These are phyloP conservation scores for Westerdykella aurantiaca DNA, from an alignment of 2,329 filamentous ascomycete genomes.

Conservation along the genomic window DNA sequence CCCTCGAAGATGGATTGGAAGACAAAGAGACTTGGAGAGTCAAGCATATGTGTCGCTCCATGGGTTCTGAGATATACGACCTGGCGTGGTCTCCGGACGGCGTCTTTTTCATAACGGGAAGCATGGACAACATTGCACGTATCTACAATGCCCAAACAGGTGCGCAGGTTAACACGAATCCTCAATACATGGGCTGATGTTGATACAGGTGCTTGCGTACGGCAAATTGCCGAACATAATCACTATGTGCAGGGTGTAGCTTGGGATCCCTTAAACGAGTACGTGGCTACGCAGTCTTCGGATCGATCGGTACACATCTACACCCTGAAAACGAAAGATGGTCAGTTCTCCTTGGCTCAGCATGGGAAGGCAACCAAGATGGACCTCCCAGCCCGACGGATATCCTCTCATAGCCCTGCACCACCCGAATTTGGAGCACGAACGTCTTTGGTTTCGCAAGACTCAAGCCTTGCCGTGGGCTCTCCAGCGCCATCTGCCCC, in stretches of 20 bases:
- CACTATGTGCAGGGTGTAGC: conserved; percentile 98
- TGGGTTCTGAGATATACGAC: conserved; percentile 95
- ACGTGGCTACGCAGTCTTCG: conserved; percentile 95
- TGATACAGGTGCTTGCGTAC: conserved; percentile 47
- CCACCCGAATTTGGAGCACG: conserved; percentile 73
- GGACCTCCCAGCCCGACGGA: conserved; percentile 84
- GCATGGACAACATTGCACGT: conserved; percentile 97
- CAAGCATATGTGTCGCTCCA: conserved; percentile 95
- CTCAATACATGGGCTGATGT: conserved; percentile 12
- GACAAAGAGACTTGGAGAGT: conserved; percentile 96
- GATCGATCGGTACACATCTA: conserved; percentile 98
- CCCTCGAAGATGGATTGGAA: conserved; percentile 79
- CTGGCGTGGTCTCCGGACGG: conserved; percentile 98
- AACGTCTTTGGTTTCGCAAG: conserved; percentile 56
- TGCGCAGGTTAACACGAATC: conserved; percentile 39
- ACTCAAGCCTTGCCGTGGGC: conserved; percentile 51
- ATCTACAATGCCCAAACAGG: conserved; percentile 94
- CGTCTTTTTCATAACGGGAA: conserved; percentile 92
- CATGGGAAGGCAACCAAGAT: conserved; percentile 81
- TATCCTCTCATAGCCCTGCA: conserved; percentile 87
- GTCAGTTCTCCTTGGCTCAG: conserved; percentile 78
- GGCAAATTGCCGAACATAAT: conserved; percentile 94
- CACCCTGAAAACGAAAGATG: conserved; percentile 91
- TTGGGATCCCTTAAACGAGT: conserved; percentile 98
- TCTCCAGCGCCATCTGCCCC: conserved; percentile 89